Base-by-base conservation (phyloP, 345 rosid genomes). In the Alliaria petiolata region DNA sequence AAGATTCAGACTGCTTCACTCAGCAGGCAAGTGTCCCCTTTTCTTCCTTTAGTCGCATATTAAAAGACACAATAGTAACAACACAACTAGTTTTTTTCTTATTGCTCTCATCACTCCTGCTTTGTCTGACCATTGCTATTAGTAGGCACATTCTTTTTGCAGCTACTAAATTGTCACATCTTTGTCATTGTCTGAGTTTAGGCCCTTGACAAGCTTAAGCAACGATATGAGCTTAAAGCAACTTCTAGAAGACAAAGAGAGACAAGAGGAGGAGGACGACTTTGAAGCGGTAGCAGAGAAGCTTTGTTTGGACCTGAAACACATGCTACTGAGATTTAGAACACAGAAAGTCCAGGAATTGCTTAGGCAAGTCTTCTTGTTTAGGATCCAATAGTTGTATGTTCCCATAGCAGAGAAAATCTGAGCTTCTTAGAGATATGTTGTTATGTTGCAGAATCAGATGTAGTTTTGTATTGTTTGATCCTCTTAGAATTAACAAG, bases 291-390 rank as follows among this genome's bases (percentile, higher is more conserved):
- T 33, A 9, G 33, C 1, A 19, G 13, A 65, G 39, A 63, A 63
- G 76, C 39, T 15, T 72, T 13, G 12, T 36, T 22, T 44, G 40
- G 42, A 60, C 26, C 73, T 60, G 74, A 67, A 34, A 63, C 17
- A 28, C 17, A 62, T 51, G 33, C n/a, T 4, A 38, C 9, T 60
- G 51, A 38, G 15, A 19, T 28, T 49, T 26, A 26, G 8, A 28
- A 26, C 59, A 17, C 19, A 53, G 19, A 53, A 34, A 54, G 16
- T 16, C 39, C 12, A 53, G 42, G 43, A 57, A 31, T 19, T 49
- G 20, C 42, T 61, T 75, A 68, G 74, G 69, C 74, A 68, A 75
- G 74, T 75, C 65, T 53, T 68, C 50, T 61, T 61, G 74, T 68
- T 53, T 44, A 75, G 17, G 62, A 40, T 42, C 44, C 78, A 35